Evolutionary conservation across 495 filamentous ascomycete species (phyloP).

Genomic region (Xanthoparmelia taractica): DNA sequence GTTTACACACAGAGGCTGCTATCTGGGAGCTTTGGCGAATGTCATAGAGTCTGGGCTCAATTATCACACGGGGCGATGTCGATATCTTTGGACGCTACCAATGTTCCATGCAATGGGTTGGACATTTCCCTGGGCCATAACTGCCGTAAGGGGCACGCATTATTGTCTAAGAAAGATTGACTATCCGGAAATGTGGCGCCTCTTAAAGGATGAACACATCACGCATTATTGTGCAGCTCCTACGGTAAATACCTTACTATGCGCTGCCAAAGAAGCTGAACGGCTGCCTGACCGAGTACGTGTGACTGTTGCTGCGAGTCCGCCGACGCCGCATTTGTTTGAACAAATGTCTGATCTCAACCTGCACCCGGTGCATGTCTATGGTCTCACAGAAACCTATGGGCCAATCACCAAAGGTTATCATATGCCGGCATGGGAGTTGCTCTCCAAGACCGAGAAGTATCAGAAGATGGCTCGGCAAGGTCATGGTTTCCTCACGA

Average conservation of each 20-base stretch:
- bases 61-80: conserved; percentile 54
- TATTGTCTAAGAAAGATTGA: conserved; percentile 93
- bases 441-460: conserved; percentile 59
- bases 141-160: conserved; percentile 85
- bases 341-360: conserved; percentile 86
- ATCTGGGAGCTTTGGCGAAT: conserved; percentile 78
- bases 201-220: conserved; percentile 74
- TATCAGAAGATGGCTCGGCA: conserved; percentile 86
- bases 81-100: conserved; percentile 86
- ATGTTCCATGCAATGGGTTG: conserved; percentile 96
- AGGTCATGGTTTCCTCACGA: conserved; percentile 85
- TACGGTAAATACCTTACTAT: conserved; percentile 91
- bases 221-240: conserved; percentile 96
- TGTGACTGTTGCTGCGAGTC: conserved; percentile 88
- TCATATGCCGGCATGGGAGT: conserved; percentile 72
- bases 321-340: conserved; percentile 81
- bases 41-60: conserved; percentile 84
- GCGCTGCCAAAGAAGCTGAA: conserved; percentile 63
- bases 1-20: conserved; percentile 79
- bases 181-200: conserved; percentile 82
- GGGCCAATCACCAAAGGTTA: conserved; percentile 95
- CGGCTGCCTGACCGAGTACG: conserved; percentile 61
- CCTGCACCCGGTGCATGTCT: conserved; percentile 86
- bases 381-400: conserved; percentile 92
- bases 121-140: conserved; percentile 85